These are phyloP conservation scores for Calonectria ilicicola DNA, from an alignment of 2,329 filamentous ascomycete genomes.

Conservation along the genomic window DNA sequence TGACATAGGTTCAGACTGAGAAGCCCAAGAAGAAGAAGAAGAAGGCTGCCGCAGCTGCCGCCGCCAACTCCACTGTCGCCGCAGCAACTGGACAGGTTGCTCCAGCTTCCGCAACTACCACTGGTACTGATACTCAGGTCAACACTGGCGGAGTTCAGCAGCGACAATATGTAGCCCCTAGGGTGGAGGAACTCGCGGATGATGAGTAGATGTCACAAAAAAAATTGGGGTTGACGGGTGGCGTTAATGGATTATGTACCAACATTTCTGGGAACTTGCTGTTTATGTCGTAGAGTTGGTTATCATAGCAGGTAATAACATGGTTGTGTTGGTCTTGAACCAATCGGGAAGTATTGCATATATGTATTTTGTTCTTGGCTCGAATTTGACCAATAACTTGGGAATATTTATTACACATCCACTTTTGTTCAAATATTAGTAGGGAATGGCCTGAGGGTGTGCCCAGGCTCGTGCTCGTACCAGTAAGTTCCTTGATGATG, in stretches of 20 bases:
- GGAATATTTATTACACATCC: background rate
- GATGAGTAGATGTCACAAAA: constrained; percentile 53
- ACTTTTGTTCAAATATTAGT: background rate
- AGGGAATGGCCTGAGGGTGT: background rate
- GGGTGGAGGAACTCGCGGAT: constrained; percentile 65
- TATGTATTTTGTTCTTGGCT: background rate
- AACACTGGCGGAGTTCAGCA: constrained; percentile 56
- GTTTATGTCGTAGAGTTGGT: constrained; percentile 26
- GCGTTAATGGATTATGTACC: constrained; percentile 43
- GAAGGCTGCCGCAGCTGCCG: constrained; percentile 50
- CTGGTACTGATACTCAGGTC: constrained; percentile 67
- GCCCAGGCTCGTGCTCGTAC: background rate
- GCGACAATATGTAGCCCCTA: constrained; percentile 62
- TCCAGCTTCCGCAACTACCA: constrained; percentile 67
- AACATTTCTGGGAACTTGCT: constrained; percentile 31
- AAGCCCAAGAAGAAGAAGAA: constrained; percentile 70
- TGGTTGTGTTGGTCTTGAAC: constrained; percentile 10
- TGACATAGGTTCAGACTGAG: constrained; percentile 44
- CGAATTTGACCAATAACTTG: background rate
- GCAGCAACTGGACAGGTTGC: constrained; percentile 65
- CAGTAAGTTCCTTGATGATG: background rate
- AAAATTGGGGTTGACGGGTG: constrained; percentile 29
- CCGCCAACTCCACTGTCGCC: constrained; percentile 58
- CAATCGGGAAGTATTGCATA: constrained; percentile 1
- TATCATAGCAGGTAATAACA: constrained; percentile 16